Evolutionary conservation across 495 filamentous ascomycete genomes (phyloP), one percentile per base, ranked within the genome.

Genomic region (Chaetomium fimeti): DNA sequence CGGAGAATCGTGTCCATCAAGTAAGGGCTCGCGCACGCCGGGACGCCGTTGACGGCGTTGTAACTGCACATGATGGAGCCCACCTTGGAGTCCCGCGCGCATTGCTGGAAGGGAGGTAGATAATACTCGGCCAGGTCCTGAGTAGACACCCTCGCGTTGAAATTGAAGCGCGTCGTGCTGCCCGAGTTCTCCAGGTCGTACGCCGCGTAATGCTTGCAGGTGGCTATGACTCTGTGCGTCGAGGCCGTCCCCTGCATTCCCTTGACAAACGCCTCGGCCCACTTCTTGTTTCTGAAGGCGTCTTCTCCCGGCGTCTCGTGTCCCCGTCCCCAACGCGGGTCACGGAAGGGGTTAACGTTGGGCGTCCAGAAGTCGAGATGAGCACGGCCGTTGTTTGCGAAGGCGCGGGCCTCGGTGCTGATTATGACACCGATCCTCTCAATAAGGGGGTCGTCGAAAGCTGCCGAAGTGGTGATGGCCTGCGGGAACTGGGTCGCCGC

Each of bases 301-400:
- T 80, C 79, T 61, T 80, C 78, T n/a, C 76, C 77, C 2, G 71
- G 69, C 3, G 71, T 74, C 54, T 70, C 72, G 12, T 60, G 57
- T 2, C 71, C 73, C 0, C 78, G 63, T 0, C 80, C 80, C 76
- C 80, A 79, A 57, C 77, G 71, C 8, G 81, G 81, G 52, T 81
- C 78, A n/a, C 72, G 71, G 76, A 87, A 90, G 1, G 83, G 79
- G 70, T 91, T 91, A 72, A 90, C 87, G 65, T 90, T 88, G 1
- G 88, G 87, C 0, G 87, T 83, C 76, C 86, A 91, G 59, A 77
- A 84, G 68, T 90, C 83, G 3, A 90, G 72, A 0, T 84, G 82
- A 38, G 79, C 79, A 20, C 79, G 74, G 15, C 82, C 83, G 15
- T 63, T 79, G 63, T 91, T 91, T 68, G 78, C 86, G 69, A 87